Percentiles rank a stretch among this genome's conserved stretches.
Conservation (phyloP, 768 basidiomycete species). For the Hemileccinum rubropunctum region DNA sequence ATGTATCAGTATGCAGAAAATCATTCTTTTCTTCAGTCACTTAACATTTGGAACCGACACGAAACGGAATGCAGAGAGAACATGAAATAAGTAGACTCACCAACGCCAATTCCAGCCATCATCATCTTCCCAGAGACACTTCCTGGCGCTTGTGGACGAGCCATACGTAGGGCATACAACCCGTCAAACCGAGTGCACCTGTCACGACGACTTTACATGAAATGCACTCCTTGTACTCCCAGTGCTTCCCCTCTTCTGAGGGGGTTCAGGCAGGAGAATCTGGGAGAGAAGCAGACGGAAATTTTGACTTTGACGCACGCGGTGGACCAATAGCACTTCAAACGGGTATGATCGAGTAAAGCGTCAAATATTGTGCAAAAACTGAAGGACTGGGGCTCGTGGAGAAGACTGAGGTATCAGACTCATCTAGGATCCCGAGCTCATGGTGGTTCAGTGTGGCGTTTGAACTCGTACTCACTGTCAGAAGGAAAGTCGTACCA, state of each 20-base stretch:
- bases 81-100: constrained; percentile 35
- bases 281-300: background rate
- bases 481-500: too few relatives aligned
- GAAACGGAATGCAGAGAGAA: background rate
- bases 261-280: background rate
- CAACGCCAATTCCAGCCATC: constrained; percentile 60
- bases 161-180: constrained; percentile 63
- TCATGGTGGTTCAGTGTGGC: too few relatives aligned
- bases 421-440: too few relatives aligned
- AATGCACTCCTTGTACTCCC: constrained; percentile 52
- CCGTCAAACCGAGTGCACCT: constrained; percentile 57
- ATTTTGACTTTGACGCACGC: constrained; percentile 6
- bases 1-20: constrained; percentile 10
- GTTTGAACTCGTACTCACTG: too few relatives aligned
- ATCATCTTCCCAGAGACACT: constrained; percentile 57
- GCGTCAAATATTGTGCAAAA: background rate
- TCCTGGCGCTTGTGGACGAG: constrained; percentile 61
- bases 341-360: background rate
- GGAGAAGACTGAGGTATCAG: constrained; percentile 6
- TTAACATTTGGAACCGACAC: background rate
- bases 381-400: constrained; percentile 20
- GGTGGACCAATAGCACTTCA: constrained; percentile 8
- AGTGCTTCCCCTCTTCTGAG: constrained; percentile 5
- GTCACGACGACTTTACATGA: constrained; percentile 70
- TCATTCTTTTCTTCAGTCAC: background rate